phyloP scores from a whole-genome alignment of 2,329 filamentous ascomycete genomes.

The Geoglossum cookeanum region DNA sequence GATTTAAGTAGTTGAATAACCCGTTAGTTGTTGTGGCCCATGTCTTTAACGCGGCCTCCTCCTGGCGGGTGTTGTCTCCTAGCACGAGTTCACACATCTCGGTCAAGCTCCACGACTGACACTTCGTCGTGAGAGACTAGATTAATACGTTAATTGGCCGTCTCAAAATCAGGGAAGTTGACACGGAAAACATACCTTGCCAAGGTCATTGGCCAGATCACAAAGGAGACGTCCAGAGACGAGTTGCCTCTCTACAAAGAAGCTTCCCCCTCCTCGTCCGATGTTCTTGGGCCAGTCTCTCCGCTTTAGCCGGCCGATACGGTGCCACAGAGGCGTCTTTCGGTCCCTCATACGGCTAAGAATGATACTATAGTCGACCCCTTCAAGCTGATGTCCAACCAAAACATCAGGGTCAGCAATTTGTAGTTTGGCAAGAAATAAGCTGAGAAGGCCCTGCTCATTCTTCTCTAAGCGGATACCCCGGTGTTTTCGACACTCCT shows the following conservation, averaged over 20 bases:
- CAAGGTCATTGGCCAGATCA: conserved; percentile 87
- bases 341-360: conserved; percentile 73
- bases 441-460: conserved; percentile 67
- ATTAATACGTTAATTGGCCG: neutral
- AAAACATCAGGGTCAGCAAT: conserved; percentile 83
- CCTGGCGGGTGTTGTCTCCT: conserved; percentile 50
- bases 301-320: conserved; percentile 71
- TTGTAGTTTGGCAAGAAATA: conserved; percentile 78
- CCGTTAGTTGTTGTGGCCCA: conserved; percentile 74
- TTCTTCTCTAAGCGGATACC: conserved; percentile 67
- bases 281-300: conserved; percentile 74
- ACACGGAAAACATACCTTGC: conserved; percentile 36
- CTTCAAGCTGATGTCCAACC: conserved; percentile 87
- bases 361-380: conserved; percentile 85
- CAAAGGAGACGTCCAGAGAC: conserved; percentile 79
- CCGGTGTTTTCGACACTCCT: conserved; percentile 51
- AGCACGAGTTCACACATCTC: conserved; percentile 95
- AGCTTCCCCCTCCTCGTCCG: conserved; percentile 68
- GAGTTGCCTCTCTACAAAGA: conserved; percentile 82
- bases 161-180: no score
- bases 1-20: conserved; percentile 79
- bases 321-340: conserved; percentile 87
- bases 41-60: conserved; percentile 69
- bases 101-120: conserved; percentile 92
- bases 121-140: conserved; percentile 79